phyloP scores from a whole-genome alignment of 2,329 filamentous ascomycete species.

The Fusarium austroafricanum region DNA sequence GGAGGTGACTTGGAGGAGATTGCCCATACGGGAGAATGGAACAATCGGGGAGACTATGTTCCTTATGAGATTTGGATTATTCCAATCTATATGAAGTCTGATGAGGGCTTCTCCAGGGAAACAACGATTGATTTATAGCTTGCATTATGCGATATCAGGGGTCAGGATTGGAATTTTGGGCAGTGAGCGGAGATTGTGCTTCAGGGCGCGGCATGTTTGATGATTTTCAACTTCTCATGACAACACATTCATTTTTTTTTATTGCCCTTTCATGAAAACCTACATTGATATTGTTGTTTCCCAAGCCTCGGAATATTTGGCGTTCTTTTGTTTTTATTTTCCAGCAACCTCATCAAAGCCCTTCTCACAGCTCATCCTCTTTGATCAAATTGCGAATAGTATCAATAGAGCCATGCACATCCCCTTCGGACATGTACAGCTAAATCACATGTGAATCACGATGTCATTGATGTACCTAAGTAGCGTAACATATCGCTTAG shows the following conservation, averaged over 20 bases:
- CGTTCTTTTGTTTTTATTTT: no score
- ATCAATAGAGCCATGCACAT: constrained; percentile 32
- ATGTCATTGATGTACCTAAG: neutral
- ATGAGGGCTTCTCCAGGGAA: neutral
- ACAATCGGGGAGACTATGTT: neutral
- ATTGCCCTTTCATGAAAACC: no score
- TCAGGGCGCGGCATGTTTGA: no score
- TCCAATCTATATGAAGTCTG: neutral
- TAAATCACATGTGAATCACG: neutral
- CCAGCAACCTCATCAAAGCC: fast-evolving
- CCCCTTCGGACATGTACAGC: neutral
- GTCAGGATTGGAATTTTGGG: neutral
- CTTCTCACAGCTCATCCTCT: constrained; percentile 16
- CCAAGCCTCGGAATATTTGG: no score
- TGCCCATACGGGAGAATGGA: neutral
- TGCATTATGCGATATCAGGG: neutral
- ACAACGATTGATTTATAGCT: neutral
- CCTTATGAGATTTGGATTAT: constrained; percentile 17
- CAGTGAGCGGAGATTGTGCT: no score
- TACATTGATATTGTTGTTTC: no score
- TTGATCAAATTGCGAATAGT: constrained; percentile 27
- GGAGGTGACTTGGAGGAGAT: neutral
- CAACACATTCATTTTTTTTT: no score
- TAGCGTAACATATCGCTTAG: neutral
- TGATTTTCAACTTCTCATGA: no score